Evolutionary conservation across 768 basidiomycete genomes (phyloP), one percentile per base, ranked within the genome.

Genomic region (Tremella fuciformis): DNA sequence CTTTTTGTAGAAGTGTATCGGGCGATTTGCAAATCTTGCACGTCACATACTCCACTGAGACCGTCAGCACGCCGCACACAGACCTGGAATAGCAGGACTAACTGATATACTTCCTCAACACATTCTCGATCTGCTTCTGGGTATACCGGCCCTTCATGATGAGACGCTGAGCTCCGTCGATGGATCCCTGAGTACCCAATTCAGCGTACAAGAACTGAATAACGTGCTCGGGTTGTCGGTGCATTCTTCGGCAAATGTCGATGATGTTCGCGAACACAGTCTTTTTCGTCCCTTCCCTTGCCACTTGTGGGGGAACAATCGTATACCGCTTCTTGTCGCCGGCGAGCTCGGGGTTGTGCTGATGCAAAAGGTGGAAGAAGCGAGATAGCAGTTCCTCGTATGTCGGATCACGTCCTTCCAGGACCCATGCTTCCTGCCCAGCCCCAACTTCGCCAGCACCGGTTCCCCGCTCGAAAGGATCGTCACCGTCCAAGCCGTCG

Each of bases 1-100:
- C 93, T 79, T 98, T 99, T 25, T 88, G 87, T 38, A 99, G 84
- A 18, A 96, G 84, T 1, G 96, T 99, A 77, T 99, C 96, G 46
- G 90, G 90, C 0, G 94, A 97, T 80, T 97, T 99, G 83, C 96
- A 99, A 40, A 93, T 98, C 79, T 96, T 94, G 84, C 96, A 99
- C 39, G 93, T 93, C 60, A 97, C 94, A 78, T 97, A 98, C 80
- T 97, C 93, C 61, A 94, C 93, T 94, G 65, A 13, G 60, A 42
- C 15, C 8, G 46, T 57, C 54, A 59, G 53, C 42, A 46, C 22
- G 8, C 9, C n/a, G 19, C 34, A 26, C 2, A 16, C n/a, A 15
- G 8, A 13, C 29, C 1, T 8, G n/a, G 22, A 25, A 34, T 29
- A 37, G 13, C 19, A 21, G 4, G 26, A 81, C 86, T 66, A 76